Conservation (phyloP, 805 yeast genomes). For the Yarrowia sp. region DNA sequence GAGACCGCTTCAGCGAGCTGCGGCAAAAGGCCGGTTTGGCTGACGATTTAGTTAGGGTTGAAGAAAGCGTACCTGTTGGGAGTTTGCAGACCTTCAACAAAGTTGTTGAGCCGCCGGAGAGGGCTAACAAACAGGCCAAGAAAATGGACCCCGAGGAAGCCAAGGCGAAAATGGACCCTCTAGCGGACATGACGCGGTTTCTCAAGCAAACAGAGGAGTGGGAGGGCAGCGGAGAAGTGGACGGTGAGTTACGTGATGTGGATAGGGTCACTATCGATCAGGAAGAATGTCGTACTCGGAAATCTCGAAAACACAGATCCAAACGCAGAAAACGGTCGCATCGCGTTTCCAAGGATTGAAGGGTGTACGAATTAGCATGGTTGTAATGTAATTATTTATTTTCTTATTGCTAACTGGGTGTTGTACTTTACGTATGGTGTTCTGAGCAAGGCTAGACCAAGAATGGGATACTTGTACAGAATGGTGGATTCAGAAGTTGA, state of each 20-base stretch:
- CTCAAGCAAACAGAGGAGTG: background rate
- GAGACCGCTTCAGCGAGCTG: background rate
- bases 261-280: too few relatives aligned
- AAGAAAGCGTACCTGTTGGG: background rate
- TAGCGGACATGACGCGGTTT: background rate
- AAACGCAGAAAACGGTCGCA: too few relatives aligned
- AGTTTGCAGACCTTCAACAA: background rate
- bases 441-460: too few relatives aligned
- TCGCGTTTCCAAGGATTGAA: too few relatives aligned
- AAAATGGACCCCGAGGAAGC: background rate
- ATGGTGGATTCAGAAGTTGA: too few relatives aligned
- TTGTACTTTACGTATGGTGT: too few relatives aligned
- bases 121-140: background rate
- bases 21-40: background rate
- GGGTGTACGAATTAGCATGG: too few relatives aligned
- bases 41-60: background rate
- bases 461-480: too few relatives aligned
- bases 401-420: too few relatives aligned
- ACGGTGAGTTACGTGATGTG: too few relatives aligned
- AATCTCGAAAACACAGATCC: background rate
- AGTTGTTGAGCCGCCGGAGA: background rate
- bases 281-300: too few relatives aligned
- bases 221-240: background rate
- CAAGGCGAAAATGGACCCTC: slow-evolving; percentile 1
- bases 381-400: too few relatives aligned